Evolutionary conservation across 768 basidiomycete species (phyloP), one percentile per base, ranked within the genome.

Genomic region (Boletus reticuloceps): DNA sequence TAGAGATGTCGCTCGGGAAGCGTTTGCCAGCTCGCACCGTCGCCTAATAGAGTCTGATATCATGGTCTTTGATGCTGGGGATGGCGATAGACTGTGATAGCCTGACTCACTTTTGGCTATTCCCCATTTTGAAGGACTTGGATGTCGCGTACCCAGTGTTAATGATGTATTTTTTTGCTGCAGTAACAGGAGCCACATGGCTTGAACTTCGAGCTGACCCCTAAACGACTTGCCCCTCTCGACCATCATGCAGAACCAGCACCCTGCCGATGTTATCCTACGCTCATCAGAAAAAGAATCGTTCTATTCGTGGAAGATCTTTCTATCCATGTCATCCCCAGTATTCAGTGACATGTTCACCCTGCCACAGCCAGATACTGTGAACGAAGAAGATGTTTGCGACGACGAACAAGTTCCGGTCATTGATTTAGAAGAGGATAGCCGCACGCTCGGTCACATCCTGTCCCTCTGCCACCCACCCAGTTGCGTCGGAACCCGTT

Each of bases 1-100:
- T 2, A 74, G 70, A 58, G 78, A 80, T 14, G 63, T 78, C 25
- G 83, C 83, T 17, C 70, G 82, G 46, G 71, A 77, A 54, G 59
- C 83, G 49, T 65, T 84, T 58, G 68, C 69, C 10, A 39, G 38
- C 14, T 43, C 65, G 27, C 61, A 58, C 7, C 47, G 36, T 45
- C 55, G 51, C 19, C 43, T 41, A 5, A 10, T 27, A 34, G 51
- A 31, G 14, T 48, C 58, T 7, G 48, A 59, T 27, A 42, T 53
- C 46, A 47, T 16, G 20, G 19, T 42, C 5, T 56, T 62, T 50
- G 60, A 58, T 31, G 38, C 41, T 17, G 59, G 17, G 9, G 64
- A 58, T n/a, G 56, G n/a, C 7, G 51, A 58, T 36, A 17, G 37
- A 13, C 27, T 17, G 29, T 53, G 38, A 47, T 37, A n/a, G 20